A percentile compares a stretch with the other conserved stretches of the same genome.
Evolutionary conservation across 2,329 filamentous ascomycete genomes (phyloP).

Genomic region (Hymenoscyphus repandus): DNA sequence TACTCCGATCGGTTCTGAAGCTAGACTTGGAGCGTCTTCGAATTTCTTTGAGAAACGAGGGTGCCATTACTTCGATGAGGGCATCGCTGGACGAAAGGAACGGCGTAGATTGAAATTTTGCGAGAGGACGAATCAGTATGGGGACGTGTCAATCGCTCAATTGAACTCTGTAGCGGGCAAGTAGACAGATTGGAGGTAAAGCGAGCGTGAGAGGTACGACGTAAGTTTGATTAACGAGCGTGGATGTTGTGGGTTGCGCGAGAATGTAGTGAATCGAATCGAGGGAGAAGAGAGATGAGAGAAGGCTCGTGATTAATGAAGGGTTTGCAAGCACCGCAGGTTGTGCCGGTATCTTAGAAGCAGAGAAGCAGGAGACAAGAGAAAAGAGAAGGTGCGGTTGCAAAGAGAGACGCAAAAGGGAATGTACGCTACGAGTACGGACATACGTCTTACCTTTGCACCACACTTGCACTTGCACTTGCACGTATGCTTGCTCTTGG

Average conservation of each 20-base stretch:
- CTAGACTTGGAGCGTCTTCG: conserved; percentile 72
- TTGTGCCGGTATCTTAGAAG: no score
- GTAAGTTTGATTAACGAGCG: no score
- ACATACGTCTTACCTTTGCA: no score
- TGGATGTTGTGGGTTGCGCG: no score
- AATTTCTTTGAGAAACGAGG: conserved; percentile 68
- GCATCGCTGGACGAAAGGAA: neutral
- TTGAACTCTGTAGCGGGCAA: no score
- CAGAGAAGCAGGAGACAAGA: neutral
- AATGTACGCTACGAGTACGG: neutral
- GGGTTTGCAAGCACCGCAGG: no score
- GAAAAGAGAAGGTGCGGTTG: neutral
- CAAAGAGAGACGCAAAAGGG: neutral
- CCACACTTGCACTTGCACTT: no score
- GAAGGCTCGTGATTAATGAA: no score
- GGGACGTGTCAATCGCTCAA: neutral
- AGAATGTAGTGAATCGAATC: no score
- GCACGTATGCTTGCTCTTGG: no score
- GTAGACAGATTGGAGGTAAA: no score
- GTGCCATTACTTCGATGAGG: conserved; percentile 40
- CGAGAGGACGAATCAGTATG: neutral
- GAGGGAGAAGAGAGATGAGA: neutral
- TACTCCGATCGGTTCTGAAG: conserved; percentile 61
- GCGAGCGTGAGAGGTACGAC: no score
- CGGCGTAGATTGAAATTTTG: neutral